These are phyloP conservation scores for Corinectria fuckeliana DNA, from an alignment of 2,329 filamentous ascomycete species.

Conservation along the genomic window DNA sequence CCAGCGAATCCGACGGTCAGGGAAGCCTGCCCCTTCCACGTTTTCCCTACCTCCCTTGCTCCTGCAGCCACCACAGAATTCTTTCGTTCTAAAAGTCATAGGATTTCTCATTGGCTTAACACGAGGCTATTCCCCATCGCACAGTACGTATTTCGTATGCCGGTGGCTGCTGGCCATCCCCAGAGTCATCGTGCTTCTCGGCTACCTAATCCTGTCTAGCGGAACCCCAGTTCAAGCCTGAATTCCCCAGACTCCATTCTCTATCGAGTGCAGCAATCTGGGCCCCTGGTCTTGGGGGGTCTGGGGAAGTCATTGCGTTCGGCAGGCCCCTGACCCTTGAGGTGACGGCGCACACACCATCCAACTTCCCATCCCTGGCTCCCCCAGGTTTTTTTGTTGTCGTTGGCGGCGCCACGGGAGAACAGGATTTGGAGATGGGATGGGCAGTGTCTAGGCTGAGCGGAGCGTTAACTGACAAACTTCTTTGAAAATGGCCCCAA, in stretches of 20 bases:
- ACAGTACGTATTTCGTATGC: constrained; percentile 24
- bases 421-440: constrained; percentile 10
- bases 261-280: constrained; percentile 24
- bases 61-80: constrained; percentile 30
- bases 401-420: constrained; percentile 16
- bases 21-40: constrained; percentile 32
- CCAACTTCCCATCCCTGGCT: constrained; percentile 40
- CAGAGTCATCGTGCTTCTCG: constrained; percentile 31
- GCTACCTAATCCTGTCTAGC: constrained; percentile 38
- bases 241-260: constrained; percentile 28
- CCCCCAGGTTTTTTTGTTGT: constrained; percentile 43
- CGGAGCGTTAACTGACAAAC: constrained; percentile 1
- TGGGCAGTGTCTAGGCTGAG: neutral
- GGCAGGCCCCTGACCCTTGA: constrained; percentile 35
- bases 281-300: constrained; percentile 36
- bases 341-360: constrained; percentile 40
- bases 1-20: constrained; percentile 19
- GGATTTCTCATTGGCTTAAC: constrained; percentile 23
- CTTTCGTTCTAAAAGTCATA: constrained; percentile 20
- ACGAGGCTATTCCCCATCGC: constrained; percentile 20
- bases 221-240: constrained; percentile 27
- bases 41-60: constrained; percentile 34
- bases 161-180: constrained; percentile 20
- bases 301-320: constrained; percentile 33
- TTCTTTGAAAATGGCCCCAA: neutral